phyloP scores from a whole-genome alignment of 306 rosid species.

The Acacia crassicarpa region DNA sequence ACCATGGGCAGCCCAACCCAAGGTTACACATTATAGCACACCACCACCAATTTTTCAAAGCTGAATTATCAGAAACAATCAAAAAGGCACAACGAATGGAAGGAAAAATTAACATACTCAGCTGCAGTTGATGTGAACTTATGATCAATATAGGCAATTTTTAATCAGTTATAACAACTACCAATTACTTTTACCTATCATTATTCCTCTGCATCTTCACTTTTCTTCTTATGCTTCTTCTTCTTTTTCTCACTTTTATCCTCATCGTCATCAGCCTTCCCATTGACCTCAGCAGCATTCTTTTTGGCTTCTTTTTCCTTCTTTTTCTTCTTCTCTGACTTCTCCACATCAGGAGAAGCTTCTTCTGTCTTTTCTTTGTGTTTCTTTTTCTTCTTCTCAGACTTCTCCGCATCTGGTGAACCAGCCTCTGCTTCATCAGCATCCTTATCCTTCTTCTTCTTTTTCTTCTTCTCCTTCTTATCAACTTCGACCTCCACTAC shows the following conservation, averaged over 20 bases:
- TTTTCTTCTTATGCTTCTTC: conserved; percentile 43
- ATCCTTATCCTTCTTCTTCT: conserved; percentile 61
- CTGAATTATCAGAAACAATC: not conserved
- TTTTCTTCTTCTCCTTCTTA: conserved; percentile 57
- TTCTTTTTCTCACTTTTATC: conserved; percentile 63
- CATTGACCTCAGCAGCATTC: conserved; percentile 7
- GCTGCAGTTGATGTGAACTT: not conserved
- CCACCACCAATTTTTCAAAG: not conserved
- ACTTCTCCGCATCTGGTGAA: conserved; percentile 50
- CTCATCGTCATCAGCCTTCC: conserved; percentile 35
- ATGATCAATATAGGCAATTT: not conserved
- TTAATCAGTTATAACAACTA: not conserved
- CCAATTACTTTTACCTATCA: conserved; percentile 27
- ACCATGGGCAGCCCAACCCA: not conserved
- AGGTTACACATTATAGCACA: conserved; percentile 17
- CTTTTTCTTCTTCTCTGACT: conserved; percentile 69
- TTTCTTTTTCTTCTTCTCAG: conserved; percentile 74
- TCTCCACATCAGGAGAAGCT: conserved; percentile 42
- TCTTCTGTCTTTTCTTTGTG: conserved; percentile 46
- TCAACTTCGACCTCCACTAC: conserved; percentile 42
- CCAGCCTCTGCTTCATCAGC: conserved; percentile 30
- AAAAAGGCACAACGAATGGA: conserved; percentile 1
- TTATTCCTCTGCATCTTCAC: conserved; percentile 51
- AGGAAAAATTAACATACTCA: not conserved
- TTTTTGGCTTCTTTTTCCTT: conserved; percentile 57